Evolutionary conservation across 2,329 filamentous ascomycete genomes (phyloP), one percentile per base, ranked within the genome.

Genomic region (Penicillium janthinellum): DNA sequence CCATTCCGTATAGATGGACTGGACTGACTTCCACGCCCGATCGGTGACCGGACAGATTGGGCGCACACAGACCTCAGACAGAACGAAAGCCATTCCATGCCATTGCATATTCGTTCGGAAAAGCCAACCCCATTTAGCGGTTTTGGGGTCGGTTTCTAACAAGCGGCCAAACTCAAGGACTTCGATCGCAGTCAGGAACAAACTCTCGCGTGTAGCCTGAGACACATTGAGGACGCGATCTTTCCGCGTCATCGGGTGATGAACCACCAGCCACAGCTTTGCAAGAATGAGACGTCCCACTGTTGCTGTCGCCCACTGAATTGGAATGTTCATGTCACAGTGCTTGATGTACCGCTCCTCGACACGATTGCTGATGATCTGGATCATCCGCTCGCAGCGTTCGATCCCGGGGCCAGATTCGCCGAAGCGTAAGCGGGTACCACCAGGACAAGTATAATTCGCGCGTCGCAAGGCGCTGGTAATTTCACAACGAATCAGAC

Each of bases 241-340:
- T 37, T 83, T 82, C 54, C 87, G 84, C 35, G 90, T 86, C 68
- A 89, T 83, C 0, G 90, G 90, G 66, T 94, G 88, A 68, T 94
- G 90, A 2, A 91, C 83, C 60, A 92, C 83, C 38, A 95, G 81
- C 78, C 88, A 91, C 80, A 92, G 86, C 75, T 92, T 94, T 54
- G 88, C 87, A 77, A 92, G 85, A 62, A 93, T 86, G 35, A 94
- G 80, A 10, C 89, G 85, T 3, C 86, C 83, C 25, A 91, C 81
- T 31, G 89, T 89, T 4, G 86, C 87, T 7, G 84, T 84, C 28
- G 90, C 84, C 87, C 88, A 91, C 63, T 87, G 87, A 1, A 91
- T 76, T 0, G 84, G 80, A 48, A 84, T 73, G 17, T 63, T 77
- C 69, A 81, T 79, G 57, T 84, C 74, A 54, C 82, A 82, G 58